Evolutionary conservation across 345 rosid genomes (phyloP).

Genomic region (Arabis hirsuta): DNA sequence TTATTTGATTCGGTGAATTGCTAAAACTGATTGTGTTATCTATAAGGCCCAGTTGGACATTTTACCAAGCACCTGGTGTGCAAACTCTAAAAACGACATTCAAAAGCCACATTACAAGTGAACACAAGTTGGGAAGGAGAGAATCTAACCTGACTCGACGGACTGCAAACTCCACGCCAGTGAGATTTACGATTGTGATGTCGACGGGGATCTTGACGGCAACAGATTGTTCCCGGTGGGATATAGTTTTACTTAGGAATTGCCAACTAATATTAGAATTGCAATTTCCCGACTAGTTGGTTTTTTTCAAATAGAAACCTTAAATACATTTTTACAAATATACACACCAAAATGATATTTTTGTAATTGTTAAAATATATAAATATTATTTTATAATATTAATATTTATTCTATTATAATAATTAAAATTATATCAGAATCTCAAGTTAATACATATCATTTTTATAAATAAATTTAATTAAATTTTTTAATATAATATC

Average conservation of each 20-base stretch:
- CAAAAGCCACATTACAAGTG: neutral
- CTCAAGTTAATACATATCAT: too few relatives aligned
- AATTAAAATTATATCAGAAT: too few relatives aligned
- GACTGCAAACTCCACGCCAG: neutral
- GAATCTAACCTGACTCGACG: slow-evolving; percentile 1
- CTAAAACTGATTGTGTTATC: neutral
- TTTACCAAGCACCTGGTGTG: slow-evolving; percentile 30
- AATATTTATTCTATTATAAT: too few relatives aligned
- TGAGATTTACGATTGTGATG: neutral
- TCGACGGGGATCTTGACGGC: neutral
- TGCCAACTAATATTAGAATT: neutral
- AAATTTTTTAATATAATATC: too few relatives aligned
- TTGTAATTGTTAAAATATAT: too few relatives aligned
- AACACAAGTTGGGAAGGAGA: neutral
- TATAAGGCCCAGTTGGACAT: neutral
- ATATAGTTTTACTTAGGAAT: neutral
- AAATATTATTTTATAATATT: too few relatives aligned
- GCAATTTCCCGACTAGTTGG: too few relatives aligned
- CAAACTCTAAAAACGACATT: neutral
- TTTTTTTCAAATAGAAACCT: too few relatives aligned
- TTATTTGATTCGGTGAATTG: neutral
- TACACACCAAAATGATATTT: too few relatives aligned
- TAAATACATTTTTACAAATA: too few relatives aligned
- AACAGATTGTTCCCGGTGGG: neutral
- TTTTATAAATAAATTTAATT: too few relatives aligned